Conservation (phyloP, 2,329 filamentous ascomycete species). For the Claviceps capensis region DNA sequence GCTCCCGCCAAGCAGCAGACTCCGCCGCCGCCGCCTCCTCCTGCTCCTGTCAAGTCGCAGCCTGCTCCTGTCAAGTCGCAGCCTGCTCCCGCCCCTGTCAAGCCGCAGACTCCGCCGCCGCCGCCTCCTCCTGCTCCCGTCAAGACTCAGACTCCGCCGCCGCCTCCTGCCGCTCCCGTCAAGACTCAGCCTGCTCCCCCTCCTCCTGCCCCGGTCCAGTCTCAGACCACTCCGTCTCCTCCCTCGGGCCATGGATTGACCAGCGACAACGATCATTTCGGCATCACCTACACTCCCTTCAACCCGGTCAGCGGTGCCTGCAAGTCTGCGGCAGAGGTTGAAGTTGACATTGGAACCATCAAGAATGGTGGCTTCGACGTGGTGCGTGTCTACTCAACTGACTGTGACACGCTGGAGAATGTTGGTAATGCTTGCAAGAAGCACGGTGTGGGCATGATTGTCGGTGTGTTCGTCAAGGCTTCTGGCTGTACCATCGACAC, state of each 20-base stretch:
- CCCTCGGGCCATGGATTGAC: conserved; percentile 14
- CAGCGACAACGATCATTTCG: conserved; percentile 45
- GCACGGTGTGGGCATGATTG: conserved; percentile 63
- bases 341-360: conserved; percentile 47
- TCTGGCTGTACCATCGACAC: conserved; percentile 43
- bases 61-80: not conserved
- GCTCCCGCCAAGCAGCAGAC: not conserved
- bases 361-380: conserved; percentile 52
- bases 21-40: not conserved
- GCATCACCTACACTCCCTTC: conserved; percentile 73
- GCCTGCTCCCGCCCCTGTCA: not conserved
- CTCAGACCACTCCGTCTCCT: conserved; percentile 6
- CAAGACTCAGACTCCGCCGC: not conserved
- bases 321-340: conserved; percentile 47
- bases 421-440: conserved; percentile 56
- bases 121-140: not conserved
- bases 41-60: conserved; percentile 1
- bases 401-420: conserved; percentile 69
- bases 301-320: conserved; percentile 41
- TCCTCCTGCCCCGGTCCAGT: not conserved
- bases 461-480: conserved; percentile 74
- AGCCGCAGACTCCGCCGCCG: not conserved
- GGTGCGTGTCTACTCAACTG: conserved; percentile 79
- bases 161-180: not conserved
- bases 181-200: conserved; percentile 3